Evolutionary conservation across 805 yeast species (phyloP).

Genomic region (Torulaspora gathmanii): DNA sequence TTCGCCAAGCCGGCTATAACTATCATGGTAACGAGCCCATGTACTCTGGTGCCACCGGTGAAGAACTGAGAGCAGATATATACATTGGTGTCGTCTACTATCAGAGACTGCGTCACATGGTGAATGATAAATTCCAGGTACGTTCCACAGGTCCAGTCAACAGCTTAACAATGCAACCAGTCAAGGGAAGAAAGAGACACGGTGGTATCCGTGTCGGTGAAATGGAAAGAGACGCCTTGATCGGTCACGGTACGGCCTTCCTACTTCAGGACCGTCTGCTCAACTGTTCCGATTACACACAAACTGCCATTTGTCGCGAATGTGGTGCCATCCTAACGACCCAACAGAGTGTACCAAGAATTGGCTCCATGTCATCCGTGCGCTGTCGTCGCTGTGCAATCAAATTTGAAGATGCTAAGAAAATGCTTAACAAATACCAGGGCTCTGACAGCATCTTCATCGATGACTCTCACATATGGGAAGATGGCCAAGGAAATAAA

Average conservation of each 20-base stretch:
- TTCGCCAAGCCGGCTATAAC: slow-evolving; percentile 82
- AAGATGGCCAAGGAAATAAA: slow-evolving; percentile 91
- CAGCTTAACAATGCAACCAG: slow-evolving; percentile 97
- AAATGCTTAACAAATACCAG: slow-evolving; percentile 36
- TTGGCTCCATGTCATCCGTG: slow-evolving; percentile 71
- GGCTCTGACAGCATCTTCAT: slow-evolving; percentile 41
- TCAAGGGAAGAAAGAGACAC: slow-evolving; percentile 95
- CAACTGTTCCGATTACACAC: slow-evolving; percentile 94
- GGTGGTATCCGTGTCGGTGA: slow-evolving; percentile 99
- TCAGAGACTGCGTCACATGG: slow-evolving; percentile 99
- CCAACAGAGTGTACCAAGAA: slow-evolving; percentile 84
- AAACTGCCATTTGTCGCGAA: slow-evolving; percentile 79
- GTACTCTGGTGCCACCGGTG: slow-evolving; percentile 98
- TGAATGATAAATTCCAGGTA: slow-evolving; percentile 98
- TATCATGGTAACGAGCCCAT: slow-evolving; percentile 98
- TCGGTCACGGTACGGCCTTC: slow-evolving; percentile 97
- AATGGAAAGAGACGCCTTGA: slow-evolving; percentile 98
- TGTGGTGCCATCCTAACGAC: slow-evolving; percentile 93
- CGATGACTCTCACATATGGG: slow-evolving; percentile 82
- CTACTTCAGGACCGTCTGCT: slow-evolving; percentile 88
- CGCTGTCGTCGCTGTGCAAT: slow-evolving; percentile 91
- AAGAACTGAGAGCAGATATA: slow-evolving; percentile 91
- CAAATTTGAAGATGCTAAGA: slow-evolving; percentile 54
- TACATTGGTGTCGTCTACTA: slow-evolving; percentile 96
- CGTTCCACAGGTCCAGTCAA: slow-evolving; percentile 98